Conservation (phyloP, 352 stramenopile species). For the Phytophthora capsici region DNA sequence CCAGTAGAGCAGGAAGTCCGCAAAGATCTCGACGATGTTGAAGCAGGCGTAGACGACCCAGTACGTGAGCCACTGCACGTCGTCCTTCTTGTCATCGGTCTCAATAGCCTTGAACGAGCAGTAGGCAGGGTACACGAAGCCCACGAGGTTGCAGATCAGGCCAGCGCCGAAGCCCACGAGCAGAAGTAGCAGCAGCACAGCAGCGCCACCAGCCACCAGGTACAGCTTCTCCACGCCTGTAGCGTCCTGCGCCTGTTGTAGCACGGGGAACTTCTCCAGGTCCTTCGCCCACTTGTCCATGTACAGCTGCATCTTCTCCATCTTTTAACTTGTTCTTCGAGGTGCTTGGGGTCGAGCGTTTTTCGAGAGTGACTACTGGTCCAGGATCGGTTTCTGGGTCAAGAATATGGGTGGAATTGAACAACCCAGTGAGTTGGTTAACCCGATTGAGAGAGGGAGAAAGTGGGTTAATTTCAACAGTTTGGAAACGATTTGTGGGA, state of each 20-base stretch:
- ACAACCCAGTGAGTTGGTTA: not conserved
- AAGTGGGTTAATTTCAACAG: not conserved
- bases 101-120: conserved; percentile 90
- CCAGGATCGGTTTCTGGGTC: conserved; percentile 14
- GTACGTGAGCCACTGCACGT: conserved; percentile 96
- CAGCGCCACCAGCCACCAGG: conserved; percentile 67
- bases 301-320: conserved; percentile 87
- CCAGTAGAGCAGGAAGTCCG: conserved; percentile 96
- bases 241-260: conserved; percentile 80
- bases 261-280: conserved; percentile 81
- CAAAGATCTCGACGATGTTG: conserved; percentile 96
- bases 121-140: conserved; percentile 85
- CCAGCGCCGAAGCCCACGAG: conserved; percentile 87
- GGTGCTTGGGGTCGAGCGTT: conserved; percentile 13
- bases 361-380: conserved; percentile 27
- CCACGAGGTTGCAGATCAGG: conserved; percentile 85
- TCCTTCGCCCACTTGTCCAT: conserved; percentile 89
- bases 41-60: conserved; percentile 99
- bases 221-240: conserved; percentile 92
- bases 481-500: too few species aligned
- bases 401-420: conserved; percentile 1
- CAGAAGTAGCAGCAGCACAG: conserved; percentile 78
- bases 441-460: not conserved
- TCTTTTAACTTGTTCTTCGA: conserved; percentile 24
- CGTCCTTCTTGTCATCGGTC: conserved; percentile 75